Evolutionary conservation across 495 filamentous ascomycete species (phyloP).

Genomic region (Penicillium riverlandense): DNA sequence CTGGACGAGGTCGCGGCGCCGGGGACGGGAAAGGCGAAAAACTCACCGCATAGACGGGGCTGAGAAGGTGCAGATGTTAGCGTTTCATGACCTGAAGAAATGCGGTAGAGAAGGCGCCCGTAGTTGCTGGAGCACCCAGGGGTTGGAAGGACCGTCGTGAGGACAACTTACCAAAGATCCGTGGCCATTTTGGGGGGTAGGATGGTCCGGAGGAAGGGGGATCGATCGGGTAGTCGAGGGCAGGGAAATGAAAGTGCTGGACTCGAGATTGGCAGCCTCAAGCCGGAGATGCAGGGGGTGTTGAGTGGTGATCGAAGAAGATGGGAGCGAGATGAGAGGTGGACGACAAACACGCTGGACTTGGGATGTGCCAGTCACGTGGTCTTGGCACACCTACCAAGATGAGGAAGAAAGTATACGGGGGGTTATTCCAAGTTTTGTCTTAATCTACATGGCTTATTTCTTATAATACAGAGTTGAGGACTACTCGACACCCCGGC

Average conservation of each 20-base stretch:
- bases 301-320: constrained; percentile 22
- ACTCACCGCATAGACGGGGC: constrained; percentile 99
- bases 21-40: constrained; percentile 7
- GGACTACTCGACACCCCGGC: constrained; percentile 26
- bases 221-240: constrained; percentile 3
- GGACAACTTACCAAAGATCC: constrained; percentile 57
- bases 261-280: constrained; percentile 15
- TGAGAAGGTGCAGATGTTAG: constrained; percentile 42
- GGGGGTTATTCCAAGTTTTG: background rate
- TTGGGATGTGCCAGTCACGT: constrained; percentile 15
- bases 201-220: constrained; percentile 2
- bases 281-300: constrained; percentile 17
- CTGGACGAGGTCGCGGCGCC: constrained; percentile 1
- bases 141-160: constrained; percentile 25
- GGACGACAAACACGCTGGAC: too few species aligned
- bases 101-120: background rate
- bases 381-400: constrained; percentile 22
- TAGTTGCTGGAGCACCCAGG: constrained; percentile 10
- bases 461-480: constrained; percentile 10
- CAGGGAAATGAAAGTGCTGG: background rate
- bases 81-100: constrained; percentile 4
- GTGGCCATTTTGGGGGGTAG: constrained; percentile 47
- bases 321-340: constrained; percentile 19
- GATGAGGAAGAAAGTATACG: background rate
- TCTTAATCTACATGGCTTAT: constrained; percentile 1